Evolutionary conservation across 345 rosid genomes (phyloP), one percentile per base, ranked within the genome.

Genomic region (Rhodomyrtus tomentosa): DNA sequence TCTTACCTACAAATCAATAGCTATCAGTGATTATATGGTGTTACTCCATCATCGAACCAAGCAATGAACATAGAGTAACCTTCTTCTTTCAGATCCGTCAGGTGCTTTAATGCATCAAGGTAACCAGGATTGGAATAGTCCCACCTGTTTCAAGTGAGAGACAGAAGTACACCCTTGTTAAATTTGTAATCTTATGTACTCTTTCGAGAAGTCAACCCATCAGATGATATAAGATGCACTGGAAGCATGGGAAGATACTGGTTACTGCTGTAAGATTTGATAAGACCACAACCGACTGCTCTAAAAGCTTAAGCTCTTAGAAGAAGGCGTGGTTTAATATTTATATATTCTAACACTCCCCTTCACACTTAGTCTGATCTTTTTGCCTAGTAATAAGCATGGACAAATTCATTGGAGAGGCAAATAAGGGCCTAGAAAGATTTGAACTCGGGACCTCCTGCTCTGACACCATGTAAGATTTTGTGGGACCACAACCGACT

Each of bases 121-220:
- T 96, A 96, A 54, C 98, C 96, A 4, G 91, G 83, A 93, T 95
- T 94, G 2, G 98, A 91, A 86, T 96, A 96, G 89, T 96, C 99
- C 98, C 98, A 96, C 99, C 98, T 96, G 84, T 89, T 81, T 82
- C 56, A 52, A 83, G 27, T 85, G 72, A 22, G 38, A n/a, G 51
- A 76, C 36, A 82, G 8, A 53, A 68, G 24, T 10, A 68, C 21
- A 45, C 79, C 25, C 1, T 36, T 68, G 79, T 68, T 68, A 68
- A 68, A 32, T 68, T 62, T 32, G 38, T 68, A 18, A 68, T 68
- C 79, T 68, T 36, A 36, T 11, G 45, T 36, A 68, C 45, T 68
- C 79, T 68, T 68, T 68, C 38, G 45, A 20, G 45, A 36, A 68
- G 79, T 68, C 79, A 20, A 68, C 79, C 79, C 79, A 68, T 36